Percentiles rank a stretch among this genome's conserved stretches.
Evolutionary conservation across 495 filamentous ascomycete genomes (phyloP).

Genomic region (Thozetella sp.): DNA sequence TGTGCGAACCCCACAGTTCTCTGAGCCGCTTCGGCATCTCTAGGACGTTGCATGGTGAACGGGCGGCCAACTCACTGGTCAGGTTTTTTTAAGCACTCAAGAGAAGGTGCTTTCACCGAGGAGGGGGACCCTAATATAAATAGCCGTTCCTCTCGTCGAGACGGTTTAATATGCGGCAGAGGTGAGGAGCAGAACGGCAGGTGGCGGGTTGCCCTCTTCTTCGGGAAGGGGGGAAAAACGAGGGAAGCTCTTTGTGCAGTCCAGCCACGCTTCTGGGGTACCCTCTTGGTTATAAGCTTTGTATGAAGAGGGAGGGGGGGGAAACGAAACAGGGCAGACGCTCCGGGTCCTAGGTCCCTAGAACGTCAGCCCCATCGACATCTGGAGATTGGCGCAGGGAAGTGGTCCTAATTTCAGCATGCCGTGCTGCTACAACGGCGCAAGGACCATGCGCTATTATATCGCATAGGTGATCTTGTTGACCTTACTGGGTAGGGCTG

Average conservation of each 20-base stretch:
- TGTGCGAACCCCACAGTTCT: background rate
- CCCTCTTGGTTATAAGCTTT: background rate
- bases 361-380: background rate
- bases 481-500: background rate
- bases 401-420: constrained; percentile 1
- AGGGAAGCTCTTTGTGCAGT: background rate
- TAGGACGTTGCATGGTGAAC: background rate
- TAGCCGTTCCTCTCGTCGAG: background rate
- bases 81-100: too few relatives aligned
- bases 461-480: constrained; percentile 1
- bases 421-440: background rate
- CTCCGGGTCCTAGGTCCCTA: background rate
- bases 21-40: background rate
- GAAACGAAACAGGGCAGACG: background rate
- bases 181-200: background rate
- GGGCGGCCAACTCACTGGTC: background rate
- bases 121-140: background rate
- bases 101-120: too few relatives aligned
- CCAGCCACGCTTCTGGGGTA: background rate
- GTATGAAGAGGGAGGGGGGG: too few relatives aligned
- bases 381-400: constrained; percentile 1
- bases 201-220: background rate
- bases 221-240: background rate
- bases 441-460: constrained; percentile 2
- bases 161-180: background rate